A percentile compares a stretch with the other conserved stretches of the same genome.
Evolutionary conservation across 2,329 filamentous ascomycete genomes (phyloP).

Genomic region (Diaporthe citrichinensis): DNA sequence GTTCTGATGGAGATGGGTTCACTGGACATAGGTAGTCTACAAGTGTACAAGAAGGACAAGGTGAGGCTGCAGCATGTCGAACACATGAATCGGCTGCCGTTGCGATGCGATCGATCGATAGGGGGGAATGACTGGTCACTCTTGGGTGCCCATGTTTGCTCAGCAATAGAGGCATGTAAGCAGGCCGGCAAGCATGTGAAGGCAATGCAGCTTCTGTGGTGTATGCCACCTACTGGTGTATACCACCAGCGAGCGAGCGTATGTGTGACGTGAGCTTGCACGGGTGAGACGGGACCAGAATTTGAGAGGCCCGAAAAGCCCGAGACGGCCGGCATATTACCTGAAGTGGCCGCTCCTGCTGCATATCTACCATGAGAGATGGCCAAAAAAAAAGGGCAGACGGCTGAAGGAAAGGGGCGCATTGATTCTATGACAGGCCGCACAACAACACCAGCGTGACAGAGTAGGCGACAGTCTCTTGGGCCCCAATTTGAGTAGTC

Average conservation of each 20-base stretch:
- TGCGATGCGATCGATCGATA: conserved; percentile 20
- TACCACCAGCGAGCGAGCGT: neutral
- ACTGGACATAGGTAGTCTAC: neutral
- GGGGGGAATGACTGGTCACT: conserved; percentile 12
- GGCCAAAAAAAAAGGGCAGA: neutral
- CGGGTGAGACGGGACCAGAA: neutral
- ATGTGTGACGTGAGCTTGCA: conserved; percentile 15
- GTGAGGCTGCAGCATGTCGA: conserved; percentile 3
- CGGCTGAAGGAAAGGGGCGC: conserved; percentile 12
- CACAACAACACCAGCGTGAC: neutral
- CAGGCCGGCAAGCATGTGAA: conserved; percentile 7
- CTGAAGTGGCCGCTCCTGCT: neutral
- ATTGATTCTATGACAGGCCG: neutral
- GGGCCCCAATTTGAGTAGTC: neutral
- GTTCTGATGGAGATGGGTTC: neutral
- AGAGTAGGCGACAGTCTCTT: neutral
- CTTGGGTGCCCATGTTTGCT: conserved; percentile 14
- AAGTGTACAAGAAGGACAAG: neutral
- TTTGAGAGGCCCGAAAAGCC: neutral
- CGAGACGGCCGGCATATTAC: conserved; percentile 12
- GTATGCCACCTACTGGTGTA: neutral
- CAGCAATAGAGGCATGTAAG: neutral
- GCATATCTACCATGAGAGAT: neutral
- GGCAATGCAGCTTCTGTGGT: neutral
- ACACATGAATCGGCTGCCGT: conserved; percentile 6